Percentiles rank a stretch among this genome's conserved stretches.
Conservation (phyloP, 805 yeast genomes). For the Gaillardinia entomophila region DNA sequence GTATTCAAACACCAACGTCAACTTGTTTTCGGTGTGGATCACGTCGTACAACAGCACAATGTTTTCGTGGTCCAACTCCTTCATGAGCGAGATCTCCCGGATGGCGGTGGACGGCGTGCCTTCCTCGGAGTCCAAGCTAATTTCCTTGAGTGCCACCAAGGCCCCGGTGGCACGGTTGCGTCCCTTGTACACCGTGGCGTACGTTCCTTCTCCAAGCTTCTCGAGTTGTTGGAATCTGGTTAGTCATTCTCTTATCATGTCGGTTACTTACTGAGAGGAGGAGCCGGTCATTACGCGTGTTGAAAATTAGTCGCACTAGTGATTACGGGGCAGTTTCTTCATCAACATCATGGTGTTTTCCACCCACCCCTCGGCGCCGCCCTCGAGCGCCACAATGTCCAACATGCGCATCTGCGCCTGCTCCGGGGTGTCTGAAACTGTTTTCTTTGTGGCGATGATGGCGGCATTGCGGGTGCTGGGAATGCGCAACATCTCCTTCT, state of each 20-base stretch:
- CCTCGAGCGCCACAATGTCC: conserved; percentile 66
- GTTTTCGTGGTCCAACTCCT: conserved; percentile 89
- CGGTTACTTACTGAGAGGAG: conserved; percentile 37
- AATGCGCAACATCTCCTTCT: conserved; percentile 82
- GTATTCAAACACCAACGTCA: conserved; percentile 88
- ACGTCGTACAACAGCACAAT: conserved; percentile 91
- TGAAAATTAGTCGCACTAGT: conserved; percentile 33
- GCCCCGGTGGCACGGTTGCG: conserved; percentile 82
- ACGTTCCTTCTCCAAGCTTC: conserved; percentile 90
- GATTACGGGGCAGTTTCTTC: conserved; percentile 67
- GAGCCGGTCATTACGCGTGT: conserved; percentile 42
- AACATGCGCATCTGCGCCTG: conserved; percentile 38
- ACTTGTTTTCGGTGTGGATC: conserved; percentile 92
- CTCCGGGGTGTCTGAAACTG: conserved; percentile 21
- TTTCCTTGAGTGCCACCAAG: conserved; percentile 91
- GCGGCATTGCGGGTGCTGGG: conserved; percentile 96
- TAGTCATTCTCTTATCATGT: conserved; percentile 4
- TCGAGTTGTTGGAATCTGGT: conserved; percentile 53
- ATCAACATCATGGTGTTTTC: conserved; percentile 69
- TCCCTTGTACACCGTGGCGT: conserved; percentile 97
- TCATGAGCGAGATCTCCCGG: conserved; percentile 91
- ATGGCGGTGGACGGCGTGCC: conserved; percentile 99
- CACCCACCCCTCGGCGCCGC: conserved; percentile 91
- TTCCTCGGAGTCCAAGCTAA: conserved; percentile 90
- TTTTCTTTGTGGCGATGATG: conserved; percentile 56